phyloP scores from a whole-genome alignment of 345 rosid species.

The Anacardium occidentale region DNA sequence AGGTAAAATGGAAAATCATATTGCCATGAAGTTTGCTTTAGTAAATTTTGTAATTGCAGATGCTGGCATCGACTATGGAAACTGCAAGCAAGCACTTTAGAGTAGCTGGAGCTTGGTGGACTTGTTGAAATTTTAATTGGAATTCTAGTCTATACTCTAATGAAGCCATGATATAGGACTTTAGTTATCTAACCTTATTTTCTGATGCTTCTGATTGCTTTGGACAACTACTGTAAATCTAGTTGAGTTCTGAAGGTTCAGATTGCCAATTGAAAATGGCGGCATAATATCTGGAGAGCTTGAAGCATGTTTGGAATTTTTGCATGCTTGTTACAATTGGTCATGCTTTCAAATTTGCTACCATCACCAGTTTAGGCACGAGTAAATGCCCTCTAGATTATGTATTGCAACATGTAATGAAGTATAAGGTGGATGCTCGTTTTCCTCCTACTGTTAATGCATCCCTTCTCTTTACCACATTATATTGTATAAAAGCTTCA shows the following conservation, averaged over 20 bases:
- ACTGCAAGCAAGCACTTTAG: not conserved
- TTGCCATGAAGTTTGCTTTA: not conserved
- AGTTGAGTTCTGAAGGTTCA: too few species aligned
- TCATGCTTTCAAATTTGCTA: not conserved
- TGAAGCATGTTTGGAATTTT: too few species aligned
- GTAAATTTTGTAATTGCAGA: not conserved
- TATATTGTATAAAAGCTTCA: not conserved
- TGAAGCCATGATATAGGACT: not conserved
- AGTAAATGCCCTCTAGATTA: not conserved
- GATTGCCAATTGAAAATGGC: too few species aligned
- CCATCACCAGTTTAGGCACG: not conserved
- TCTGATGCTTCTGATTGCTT: not conserved
- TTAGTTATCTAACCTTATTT: not conserved
- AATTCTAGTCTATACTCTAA: not conserved
- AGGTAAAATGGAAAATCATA: not conserved
- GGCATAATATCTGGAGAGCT: too few species aligned
- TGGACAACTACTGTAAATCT: not conserved
- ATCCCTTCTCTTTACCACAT: not conserved
- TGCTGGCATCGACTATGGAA: not conserved
- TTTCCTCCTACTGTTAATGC: not conserved
- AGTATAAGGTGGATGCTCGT: not conserved
- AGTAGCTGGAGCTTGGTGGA: not conserved
- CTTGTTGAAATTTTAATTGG: not conserved
- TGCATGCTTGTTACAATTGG: conserved; percentile 1
- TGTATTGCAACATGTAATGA: not conserved